These are phyloP conservation scores for Crataegus laevigata DNA, from an alignment of 306 rosid genomes.

Conservation along the genomic window DNA sequence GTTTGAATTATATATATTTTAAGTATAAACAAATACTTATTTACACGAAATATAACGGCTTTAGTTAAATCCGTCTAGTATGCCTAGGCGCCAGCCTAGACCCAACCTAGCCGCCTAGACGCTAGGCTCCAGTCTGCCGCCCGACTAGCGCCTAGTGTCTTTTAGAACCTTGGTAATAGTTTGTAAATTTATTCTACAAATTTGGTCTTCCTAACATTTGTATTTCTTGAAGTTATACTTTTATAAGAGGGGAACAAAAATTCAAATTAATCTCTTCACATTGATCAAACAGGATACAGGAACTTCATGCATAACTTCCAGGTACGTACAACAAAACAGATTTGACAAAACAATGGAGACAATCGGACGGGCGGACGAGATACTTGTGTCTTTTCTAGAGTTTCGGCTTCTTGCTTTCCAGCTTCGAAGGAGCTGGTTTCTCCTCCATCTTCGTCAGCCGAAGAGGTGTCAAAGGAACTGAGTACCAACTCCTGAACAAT, in stretches of 20 bases:
- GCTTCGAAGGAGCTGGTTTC: constrained; percentile 24
- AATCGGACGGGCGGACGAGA: not conserved
- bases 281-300: not conserved
- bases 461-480: constrained; percentile 40
- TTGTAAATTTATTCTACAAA: no score
- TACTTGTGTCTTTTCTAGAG: not conserved
- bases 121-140: no score
- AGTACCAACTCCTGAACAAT: constrained; percentile 83
- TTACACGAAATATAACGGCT: no score
- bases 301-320: not conserved
- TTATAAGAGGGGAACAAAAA: not conserved
- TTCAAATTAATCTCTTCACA: not conserved
- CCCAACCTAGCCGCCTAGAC: no score
- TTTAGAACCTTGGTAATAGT: no score
- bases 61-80: no score
- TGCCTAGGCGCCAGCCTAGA: no score
- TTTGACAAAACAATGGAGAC: not conserved
- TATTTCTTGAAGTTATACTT: not conserved
- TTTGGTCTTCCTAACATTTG: no score
- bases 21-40: no score
- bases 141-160: no score
- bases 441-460: constrained; percentile 30
- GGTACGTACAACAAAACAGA: no score
- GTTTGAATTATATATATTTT: no score
- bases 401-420: constrained; percentile 31